Base-by-base conservation (phyloP, 306 rosid species). In the Gillenia trifoliata region DNA sequence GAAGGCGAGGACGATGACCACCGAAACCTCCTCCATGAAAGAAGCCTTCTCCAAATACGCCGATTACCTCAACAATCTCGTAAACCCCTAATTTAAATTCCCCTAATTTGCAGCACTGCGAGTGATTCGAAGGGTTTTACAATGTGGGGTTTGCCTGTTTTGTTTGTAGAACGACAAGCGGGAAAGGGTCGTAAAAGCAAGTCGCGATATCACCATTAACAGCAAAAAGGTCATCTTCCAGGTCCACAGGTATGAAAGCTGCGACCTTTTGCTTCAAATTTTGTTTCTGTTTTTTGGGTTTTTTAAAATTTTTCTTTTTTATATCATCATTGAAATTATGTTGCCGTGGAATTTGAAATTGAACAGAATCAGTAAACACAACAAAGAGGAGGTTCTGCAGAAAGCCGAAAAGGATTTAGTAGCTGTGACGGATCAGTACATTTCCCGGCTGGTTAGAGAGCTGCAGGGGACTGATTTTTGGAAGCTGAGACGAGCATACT, bases 161-260 rank as follows among this genome's bases (percentile, higher is more conserved):
- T 70, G 17, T 8, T 55, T 16, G 34, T 55, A 94, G 98, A 94
- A 94, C 70, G 98, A 94, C 1, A 94, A 94, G 71, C 95, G 97
- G 65, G 98, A 94, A 83, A 86, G 95, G 81, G 86, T 91, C 62
- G 96, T 91, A 19, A 94, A 94, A 83, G 97, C 96, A 52, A 94
- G 98, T 60, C 98, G 98, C 52, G 96, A 94, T 55, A 70, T 94
- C 73, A 94, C 98, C 57, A 89, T 79, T 85, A 89, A 94, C 86
- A 94, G 98, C 88, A 94, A 94, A 85, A 94, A 94, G 59, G 98
- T 94, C 81, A 94, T 94, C 77, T 94, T 94, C 77, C 98, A 93
- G 81, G 98, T 94, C 73, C 98, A 94, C 85, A 90, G 98, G 98
- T 91, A 75, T 80, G 64, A 25, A 70, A 22, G 22, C n/a, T 31